These are phyloP conservation scores for Calonectria hawksworthii DNA, from an alignment of 2,329 filamentous ascomycete genomes.

Conservation along the genomic window DNA sequence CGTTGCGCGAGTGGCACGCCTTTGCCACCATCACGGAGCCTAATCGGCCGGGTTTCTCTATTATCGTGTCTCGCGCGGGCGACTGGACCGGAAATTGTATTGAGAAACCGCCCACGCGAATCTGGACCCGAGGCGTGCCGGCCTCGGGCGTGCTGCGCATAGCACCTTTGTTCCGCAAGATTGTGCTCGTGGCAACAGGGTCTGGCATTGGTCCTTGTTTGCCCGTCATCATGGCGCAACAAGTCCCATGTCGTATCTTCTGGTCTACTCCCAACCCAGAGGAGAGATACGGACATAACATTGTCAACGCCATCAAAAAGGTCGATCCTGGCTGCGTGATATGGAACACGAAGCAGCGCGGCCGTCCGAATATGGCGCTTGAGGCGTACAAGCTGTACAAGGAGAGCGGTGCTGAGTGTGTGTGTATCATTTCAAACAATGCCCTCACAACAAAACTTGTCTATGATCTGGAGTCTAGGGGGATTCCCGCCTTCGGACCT, in stretches of 20 bases:
- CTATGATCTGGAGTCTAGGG: not conserved
- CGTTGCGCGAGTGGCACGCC: not conserved
- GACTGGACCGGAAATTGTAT: not conserved
- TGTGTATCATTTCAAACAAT: not conserved
- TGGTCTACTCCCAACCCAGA: not conserved
- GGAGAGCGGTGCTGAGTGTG: not conserved
- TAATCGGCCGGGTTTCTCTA: not conserved
- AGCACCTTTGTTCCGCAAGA: not conserved
- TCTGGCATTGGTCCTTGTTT: not conserved
- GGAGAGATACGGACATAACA: not conserved
- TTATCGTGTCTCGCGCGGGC: not conserved
- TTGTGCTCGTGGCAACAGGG: not conserved
- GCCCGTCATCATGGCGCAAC: not conserved
- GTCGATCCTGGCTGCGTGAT: not conserved
- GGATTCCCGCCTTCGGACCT: not conserved
- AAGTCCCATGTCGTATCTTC: not conserved
- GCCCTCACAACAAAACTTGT: not conserved
- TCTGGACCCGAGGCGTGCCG: not conserved
- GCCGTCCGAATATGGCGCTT: not conserved
- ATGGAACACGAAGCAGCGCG: not conserved
- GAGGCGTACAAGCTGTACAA: not conserved
- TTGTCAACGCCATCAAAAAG: not conserved
- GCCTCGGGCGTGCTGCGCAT: not conserved
- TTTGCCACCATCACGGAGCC: not conserved
- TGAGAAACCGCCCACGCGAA: not conserved